A percentile compares a stretch with the other conserved stretches of the same genome.
Conservation (phyloP, 139 green algal species). For the Spirogloea muscicola region DNA sequence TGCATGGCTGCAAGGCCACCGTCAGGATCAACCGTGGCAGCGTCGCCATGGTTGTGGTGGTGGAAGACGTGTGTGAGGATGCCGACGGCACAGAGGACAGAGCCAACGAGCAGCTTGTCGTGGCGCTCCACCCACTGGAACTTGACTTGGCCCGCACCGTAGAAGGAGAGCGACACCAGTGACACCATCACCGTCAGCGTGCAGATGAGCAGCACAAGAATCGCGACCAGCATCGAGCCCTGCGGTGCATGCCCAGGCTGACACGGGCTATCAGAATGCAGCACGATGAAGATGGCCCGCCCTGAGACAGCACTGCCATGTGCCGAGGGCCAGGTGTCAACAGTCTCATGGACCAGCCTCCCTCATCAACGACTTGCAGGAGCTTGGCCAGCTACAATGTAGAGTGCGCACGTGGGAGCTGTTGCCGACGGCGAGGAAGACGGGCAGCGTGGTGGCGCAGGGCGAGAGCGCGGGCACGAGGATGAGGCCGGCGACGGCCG, state of each 20-base stretch:
- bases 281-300: no score
- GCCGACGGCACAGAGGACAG: slow-evolving; percentile 18
- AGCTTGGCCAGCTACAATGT: background rate
- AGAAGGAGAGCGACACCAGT: slow-evolving; percentile 30
- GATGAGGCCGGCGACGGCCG: slow-evolving; percentile 22
- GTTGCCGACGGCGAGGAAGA: slow-evolving; percentile 40
- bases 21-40: no score
- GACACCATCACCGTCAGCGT: slow-evolving; percentile 34
- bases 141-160: slow-evolving; percentile 24
- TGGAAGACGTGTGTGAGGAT: slow-evolving; percentile 40
- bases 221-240: background rate
- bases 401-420: background rate
- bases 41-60: slow-evolving; percentile 15
- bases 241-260: background rate
- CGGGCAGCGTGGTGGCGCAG: slow-evolving; percentile 34
- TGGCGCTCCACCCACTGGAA: slow-evolving; percentile 27
- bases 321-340: no score
- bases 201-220: slow-evolving; percentile 23
- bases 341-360: no score
- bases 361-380: no score
- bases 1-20: no score
- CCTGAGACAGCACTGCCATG: no score
- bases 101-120: slow-evolving; percentile 42
- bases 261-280: background rate
- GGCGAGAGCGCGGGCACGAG: slow-evolving; percentile 36